Evolutionary conservation across 345 rosid genomes (phyloP).

Genomic region (Melaleuca alternifolia): DNA sequence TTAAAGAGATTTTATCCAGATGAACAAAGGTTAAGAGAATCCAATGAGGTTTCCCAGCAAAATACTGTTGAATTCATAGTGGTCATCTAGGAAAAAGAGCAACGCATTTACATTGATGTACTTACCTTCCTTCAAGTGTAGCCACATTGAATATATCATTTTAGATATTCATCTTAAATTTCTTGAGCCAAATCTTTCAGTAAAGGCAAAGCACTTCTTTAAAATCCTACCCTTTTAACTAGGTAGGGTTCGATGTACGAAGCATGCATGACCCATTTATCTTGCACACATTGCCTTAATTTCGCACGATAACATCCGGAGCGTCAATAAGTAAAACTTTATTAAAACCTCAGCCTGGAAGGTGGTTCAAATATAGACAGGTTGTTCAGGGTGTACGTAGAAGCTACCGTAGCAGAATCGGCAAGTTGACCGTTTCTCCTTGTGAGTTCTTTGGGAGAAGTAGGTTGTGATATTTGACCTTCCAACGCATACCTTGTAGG

Average conservation of each 20-base stretch:
- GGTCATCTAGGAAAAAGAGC: background rate
- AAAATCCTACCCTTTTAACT: background rate
- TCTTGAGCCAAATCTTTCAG: background rate
- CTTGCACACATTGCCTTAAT: background rate
- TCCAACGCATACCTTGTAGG: background rate
- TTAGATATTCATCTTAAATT: background rate
- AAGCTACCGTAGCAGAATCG: background rate
- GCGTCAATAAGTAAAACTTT: background rate
- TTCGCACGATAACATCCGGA: background rate
- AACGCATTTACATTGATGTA: background rate
- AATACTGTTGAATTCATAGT: background rate
- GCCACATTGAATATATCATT: background rate
- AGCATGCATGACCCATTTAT: background rate
- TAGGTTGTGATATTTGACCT: background rate
- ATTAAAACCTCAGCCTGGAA: background rate
- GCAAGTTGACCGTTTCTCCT: background rate
- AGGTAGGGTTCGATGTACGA: background rate
- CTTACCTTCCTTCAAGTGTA: background rate
- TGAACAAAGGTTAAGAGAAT: background rate
- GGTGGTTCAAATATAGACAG: background rate
- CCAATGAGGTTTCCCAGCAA: background rate
- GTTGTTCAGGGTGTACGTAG: background rate
- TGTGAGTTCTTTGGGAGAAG: background rate
- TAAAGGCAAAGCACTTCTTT: background rate
- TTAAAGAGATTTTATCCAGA: background rate